A percentile compares a stretch with the other conserved stretches of the same genome.
Evolutionary conservation across 2,329 filamentous ascomycete species (phyloP).

Genomic region (Uncinocarpus reesii): DNA sequence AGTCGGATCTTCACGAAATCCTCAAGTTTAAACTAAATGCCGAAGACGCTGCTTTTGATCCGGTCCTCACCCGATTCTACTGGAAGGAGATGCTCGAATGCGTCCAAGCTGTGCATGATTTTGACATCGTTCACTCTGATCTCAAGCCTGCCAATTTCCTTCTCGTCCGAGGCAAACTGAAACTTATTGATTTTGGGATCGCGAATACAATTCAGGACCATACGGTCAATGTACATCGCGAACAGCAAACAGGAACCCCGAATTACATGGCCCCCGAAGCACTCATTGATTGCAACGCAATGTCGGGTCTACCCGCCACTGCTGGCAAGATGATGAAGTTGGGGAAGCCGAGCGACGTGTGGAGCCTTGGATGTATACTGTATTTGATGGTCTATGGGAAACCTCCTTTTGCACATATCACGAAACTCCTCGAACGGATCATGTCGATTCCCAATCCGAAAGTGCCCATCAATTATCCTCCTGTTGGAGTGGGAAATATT

Average conservation of each 20-base stretch:
- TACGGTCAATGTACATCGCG: conserved; percentile 93
- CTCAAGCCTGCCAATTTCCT: conserved; percentile 97
- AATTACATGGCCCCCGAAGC: conserved; percentile 99
- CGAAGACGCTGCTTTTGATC: conserved; percentile 67
- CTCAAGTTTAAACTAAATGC: conserved; percentile 62
- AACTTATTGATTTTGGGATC: conserved; percentile 97
- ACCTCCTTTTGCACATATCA: conserved; percentile 88
- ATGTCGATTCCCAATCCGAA: conserved; percentile 43
- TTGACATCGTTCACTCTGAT: conserved; percentile 92
- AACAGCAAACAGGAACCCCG: conserved; percentile 87
- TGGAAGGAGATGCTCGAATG: conserved; percentile 99
- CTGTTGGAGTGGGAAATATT: conserved; percentile 38
- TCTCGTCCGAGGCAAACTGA: conserved; percentile 76
- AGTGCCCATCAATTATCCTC: conserved; percentile 40
- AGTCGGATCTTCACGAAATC: conserved; percentile 82
- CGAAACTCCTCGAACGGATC: conserved; percentile 74
- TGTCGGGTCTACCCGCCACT: conserved; percentile 39
- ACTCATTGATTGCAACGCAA: conserved; percentile 72
- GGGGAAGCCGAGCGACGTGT: conserved; percentile 90
- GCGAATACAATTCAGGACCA: conserved; percentile 95
- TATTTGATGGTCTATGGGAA: conserved; percentile 98
- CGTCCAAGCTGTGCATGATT: conserved; percentile 73
- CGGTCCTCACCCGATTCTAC: conserved; percentile 89
- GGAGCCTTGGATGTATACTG: conserved; percentile 90
- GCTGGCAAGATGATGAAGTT: conserved; percentile 76